These are phyloP conservation scores for Mayamaea pseudoterrestris DNA, from an alignment of 108 stramenopile species.

Conservation along the genomic window DNA sequence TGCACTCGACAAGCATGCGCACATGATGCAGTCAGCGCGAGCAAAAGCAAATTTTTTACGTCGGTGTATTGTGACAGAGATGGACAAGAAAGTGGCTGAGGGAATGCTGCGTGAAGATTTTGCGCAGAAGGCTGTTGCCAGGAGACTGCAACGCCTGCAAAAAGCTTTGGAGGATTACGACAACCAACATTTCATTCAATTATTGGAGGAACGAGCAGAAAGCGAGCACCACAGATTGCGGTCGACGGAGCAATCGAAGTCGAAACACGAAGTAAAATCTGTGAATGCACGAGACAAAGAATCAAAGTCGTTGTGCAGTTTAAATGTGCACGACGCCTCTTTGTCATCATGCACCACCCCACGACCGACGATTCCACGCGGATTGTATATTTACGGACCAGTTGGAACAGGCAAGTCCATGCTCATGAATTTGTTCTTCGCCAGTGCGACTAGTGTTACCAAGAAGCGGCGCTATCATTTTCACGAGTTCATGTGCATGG, in stretches of 20 bases:
- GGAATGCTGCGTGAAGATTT: too few relatives aligned
- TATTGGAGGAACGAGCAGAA: neutral
- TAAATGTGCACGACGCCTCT: neutral
- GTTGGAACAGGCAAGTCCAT: conserved; percentile 96
- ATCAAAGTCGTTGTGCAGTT: conserved; percentile 8
- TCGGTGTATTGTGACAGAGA: too few relatives aligned
- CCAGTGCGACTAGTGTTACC: neutral
- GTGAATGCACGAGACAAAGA: conserved; percentile 2
- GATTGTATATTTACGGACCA: conserved; percentile 82
- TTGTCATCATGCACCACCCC: neutral
- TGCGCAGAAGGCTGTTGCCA: too few relatives aligned
- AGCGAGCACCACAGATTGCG: neutral
- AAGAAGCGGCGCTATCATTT: conserved; percentile 73
- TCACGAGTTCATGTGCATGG: conserved; percentile 88
- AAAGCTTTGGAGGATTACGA: conserved; percentile 15
- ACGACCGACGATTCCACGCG: conserved; percentile 41
- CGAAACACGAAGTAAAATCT: neutral
- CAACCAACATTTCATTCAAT: conserved; percentile 2
- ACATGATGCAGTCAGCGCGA: too few relatives aligned
- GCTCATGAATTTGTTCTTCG: conserved; percentile 90
- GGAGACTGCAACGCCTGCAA: conserved; percentile 20
- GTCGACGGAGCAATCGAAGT: neutral
- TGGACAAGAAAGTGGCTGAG: too few relatives aligned
- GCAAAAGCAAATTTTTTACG: too few relatives aligned
- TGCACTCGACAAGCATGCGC: too few relatives aligned